These are phyloP conservation scores for Talaromyces amestolkiae DNA, from an alignment of 2,329 filamentous ascomycete genomes.

Conservation along the genomic window DNA sequence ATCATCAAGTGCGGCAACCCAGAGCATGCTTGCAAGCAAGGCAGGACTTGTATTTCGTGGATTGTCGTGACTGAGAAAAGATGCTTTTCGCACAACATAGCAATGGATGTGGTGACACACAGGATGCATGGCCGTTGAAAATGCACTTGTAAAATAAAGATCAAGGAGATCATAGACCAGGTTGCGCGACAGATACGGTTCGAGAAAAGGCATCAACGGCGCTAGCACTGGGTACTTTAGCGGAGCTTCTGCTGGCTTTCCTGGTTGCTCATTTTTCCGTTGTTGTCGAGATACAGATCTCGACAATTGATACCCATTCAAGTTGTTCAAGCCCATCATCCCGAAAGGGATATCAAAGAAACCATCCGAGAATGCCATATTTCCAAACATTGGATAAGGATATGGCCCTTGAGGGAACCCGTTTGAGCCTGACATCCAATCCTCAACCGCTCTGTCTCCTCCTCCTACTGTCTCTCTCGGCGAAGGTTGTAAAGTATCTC, in stretches of 20 bases:
- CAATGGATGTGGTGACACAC: conserved; percentile 87
- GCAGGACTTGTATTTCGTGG: conserved; percentile 81
- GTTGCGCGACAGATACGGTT: conserved; percentile 71
- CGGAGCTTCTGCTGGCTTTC: conserved; percentile 22
- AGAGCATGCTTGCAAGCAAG: conserved; percentile 89
- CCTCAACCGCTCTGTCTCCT: conserved; percentile 15
- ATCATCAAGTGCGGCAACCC: conserved; percentile 91
- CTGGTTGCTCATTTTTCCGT: conserved; percentile 50
- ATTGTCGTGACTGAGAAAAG: conserved; percentile 76
- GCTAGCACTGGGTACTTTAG: conserved; percentile 82
- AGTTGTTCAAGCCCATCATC: conserved; percentile 18
- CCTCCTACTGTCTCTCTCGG: conserved; percentile 22
- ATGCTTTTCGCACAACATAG: conserved; percentile 82
- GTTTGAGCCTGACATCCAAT: conserved; percentile 21
- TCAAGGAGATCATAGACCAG: conserved; percentile 87
- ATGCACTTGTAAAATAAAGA: conserved; percentile 86
- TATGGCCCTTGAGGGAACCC: conserved; percentile 16
- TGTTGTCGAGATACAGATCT: conserved; percentile 56
- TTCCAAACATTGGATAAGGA: conserved; percentile 16
- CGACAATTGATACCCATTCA: conserved; percentile 45
- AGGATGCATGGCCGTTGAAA: conserved; percentile 81
- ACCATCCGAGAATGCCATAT: conserved; percentile 17
- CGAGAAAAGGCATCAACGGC: conserved; percentile 76
- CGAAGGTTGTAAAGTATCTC: conserved; percentile 25
- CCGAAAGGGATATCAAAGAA: conserved; percentile 19